Base-by-base conservation (phyloP, 169 alveolate species). In the Blepharisma undulans region DNA sequence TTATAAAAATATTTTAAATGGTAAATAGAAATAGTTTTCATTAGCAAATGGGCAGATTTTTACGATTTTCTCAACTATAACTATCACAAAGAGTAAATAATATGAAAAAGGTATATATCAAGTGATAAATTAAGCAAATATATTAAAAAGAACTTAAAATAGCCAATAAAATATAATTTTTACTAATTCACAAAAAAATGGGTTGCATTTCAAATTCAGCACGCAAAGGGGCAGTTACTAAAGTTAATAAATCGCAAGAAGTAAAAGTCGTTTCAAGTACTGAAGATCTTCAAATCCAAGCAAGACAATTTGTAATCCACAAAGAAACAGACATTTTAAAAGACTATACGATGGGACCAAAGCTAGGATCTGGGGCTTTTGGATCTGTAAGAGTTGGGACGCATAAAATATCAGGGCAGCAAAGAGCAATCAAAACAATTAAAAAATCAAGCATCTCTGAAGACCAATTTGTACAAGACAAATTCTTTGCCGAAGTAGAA, bases 361-460 rank as follows among this genome's bases (percentile, higher is more conserved):
- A 60, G 29, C 60, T 84, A 29, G 89, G 89, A 36, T 84, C 89
- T 14, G 95, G 95, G 60, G 93, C 95, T 29, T 93, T 87, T 88
- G 95, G 95, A 22, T 91, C 84, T 71, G 95, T 93, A 14, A 71
- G 93, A 59, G 82, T 84, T 16, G 95, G 82, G 14, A 59, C 87
- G 19, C 95, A 93, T 59, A 90, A 90, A 88, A 88, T 79, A 32
- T 87, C 94, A 30, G 87, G 90, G 25, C 76, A 72, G 71, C 71
- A 36, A 36, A 86, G 96, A 71, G 98, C 98, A 18, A 92, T 96
- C 74, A 96, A 96, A 88, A 94, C 93, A 79, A 95, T 96, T 84
- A 90, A 93, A 79, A 96, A 96, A 92, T 30, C 36, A 1, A 27
- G 61, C 27, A 33, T 79, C 29, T 27, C 87, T n/a, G 34, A 33